Base-by-base conservation (phyloP, 2,329 filamentous ascomycete species). In the Trichoderma harzianum region DNA sequence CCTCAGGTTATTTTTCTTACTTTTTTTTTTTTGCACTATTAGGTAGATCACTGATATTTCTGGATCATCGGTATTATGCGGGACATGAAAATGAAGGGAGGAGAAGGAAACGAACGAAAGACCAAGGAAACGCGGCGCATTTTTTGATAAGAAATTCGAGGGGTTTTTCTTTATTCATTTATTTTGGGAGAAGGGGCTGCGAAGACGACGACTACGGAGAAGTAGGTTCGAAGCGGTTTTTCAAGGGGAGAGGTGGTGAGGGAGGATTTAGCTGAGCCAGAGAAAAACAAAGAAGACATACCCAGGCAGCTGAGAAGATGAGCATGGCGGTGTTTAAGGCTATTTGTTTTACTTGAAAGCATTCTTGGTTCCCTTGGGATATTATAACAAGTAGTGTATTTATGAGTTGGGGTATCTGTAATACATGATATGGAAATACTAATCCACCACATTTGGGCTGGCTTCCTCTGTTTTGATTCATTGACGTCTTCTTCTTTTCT, bases 221-320 rank as follows among this genome's bases (percentile, higher is more conserved):
- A 61, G 58, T 24, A 16, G 34, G 28, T 51, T 69, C 16, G 24
- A 32, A 30, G 10, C 18, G 28, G 28, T 5, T 28, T 28, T 28
- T 28, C 5, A 5, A 18, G 36, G 36, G 36, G 36, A 7, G 36
- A 43, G 18, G 39, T 43, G 39, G 43, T 21, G 43, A 47, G 43
- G 11, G 39, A 51, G n/a, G 28, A 34, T 34, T 24, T 26, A 57
- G 57, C 11, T 7, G 55, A 47, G 21, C 11, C 30, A 32, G 39
- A 26, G 34, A 71, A 71, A 69, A 30, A 53, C 64, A 69, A 62
- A 51, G 28, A 69, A 34, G 30, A 69, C 66, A 61, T 69, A 69
- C 66, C 66, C 66, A 26, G 36, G 32, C 39, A 57, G 34, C 58
- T 43, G 34, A 67, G 21, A 24, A 67, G 51, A 67, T 28, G 51